Percentiles rank a stretch among this genome's conserved stretches.
Evolutionary conservation across 2,329 filamentous ascomycete genomes (phyloP).

Genomic region (Zymoseptoria ardabiliae): DNA sequence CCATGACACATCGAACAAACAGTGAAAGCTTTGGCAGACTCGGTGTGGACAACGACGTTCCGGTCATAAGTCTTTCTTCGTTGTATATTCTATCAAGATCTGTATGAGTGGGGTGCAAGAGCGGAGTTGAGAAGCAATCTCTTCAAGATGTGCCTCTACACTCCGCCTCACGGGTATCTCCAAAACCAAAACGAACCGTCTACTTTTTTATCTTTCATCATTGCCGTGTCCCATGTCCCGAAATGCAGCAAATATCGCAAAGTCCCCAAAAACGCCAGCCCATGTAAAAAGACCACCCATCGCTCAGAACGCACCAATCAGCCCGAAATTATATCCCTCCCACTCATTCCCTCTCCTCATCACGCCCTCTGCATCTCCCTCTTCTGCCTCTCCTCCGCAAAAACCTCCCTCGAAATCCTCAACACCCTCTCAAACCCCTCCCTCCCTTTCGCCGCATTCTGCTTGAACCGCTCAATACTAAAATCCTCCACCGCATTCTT

Average conservation of each 20-base stretch:
- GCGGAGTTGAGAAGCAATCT: not conserved
- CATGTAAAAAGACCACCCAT: not conserved
- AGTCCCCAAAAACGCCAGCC: not conserved
- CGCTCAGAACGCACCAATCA: conserved; percentile 1
- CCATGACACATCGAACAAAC: too few relatives aligned
- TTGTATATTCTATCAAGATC: not conserved
- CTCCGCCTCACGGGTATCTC: not conserved
- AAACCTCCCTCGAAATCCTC: conserved; percentile 85
- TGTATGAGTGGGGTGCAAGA: not conserved
- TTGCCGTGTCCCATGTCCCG: not conserved
- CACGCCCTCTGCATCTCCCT: conserved; percentile 16
- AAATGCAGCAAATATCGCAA: not conserved
- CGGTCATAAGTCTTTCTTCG: not conserved
- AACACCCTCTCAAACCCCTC: conserved; percentile 95
- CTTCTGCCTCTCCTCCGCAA: conserved; percentile 76
- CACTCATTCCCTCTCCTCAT: not conserved
- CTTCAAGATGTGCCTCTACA: not conserved
- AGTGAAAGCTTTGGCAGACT: too few relatives aligned
- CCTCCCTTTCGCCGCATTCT: conserved; percentile 83
- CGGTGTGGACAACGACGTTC: too few relatives aligned
- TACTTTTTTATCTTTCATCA: not conserved
- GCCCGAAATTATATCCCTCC: not conserved
- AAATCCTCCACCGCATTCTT: conserved; percentile 94
- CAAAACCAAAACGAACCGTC: not conserved
- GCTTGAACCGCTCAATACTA: conserved; percentile 77